Conservation (phyloP, 305 asterid genomes). For the Caryopteris hybrid region DNA sequence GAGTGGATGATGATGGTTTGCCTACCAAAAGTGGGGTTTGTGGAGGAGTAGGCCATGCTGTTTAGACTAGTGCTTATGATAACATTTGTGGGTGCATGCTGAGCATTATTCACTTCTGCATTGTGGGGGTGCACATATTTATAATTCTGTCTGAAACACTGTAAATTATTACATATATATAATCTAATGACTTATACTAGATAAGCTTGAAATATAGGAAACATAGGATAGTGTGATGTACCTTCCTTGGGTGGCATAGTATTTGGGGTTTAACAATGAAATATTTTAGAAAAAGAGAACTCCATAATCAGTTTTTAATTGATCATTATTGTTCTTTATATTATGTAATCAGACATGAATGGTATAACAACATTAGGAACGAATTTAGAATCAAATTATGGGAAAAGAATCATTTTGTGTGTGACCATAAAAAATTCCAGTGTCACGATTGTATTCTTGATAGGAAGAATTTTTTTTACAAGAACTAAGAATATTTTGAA, state of each 20-base stretch:
- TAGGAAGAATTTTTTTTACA: too few relatives aligned
- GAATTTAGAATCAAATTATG: not conserved
- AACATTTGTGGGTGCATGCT: not conserved
- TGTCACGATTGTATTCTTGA: too few relatives aligned
- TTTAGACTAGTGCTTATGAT: not conserved
- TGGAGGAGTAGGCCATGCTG: slow-evolving; percentile 2
- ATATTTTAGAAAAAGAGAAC: not conserved
- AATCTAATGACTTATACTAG: not conserved
- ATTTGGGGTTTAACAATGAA: not conserved
- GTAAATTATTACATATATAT: not conserved
- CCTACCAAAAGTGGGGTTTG: not conserved
- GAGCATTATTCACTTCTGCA: not conserved
- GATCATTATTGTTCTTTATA: too few relatives aligned
- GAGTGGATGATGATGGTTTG: not conserved
- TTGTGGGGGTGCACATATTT: not conserved
- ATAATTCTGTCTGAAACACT: not conserved
- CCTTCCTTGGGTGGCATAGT: slow-evolving; percentile 2
- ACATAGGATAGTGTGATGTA: slow-evolving; percentile 3
- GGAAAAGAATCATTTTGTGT: not conserved
- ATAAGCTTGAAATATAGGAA: not conserved
- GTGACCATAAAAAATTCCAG: too few relatives aligned
- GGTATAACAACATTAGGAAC: not conserved
- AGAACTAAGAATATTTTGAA: too few relatives aligned
- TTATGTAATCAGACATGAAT: too few relatives aligned
- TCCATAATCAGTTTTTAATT: not conserved